phyloP scores from a whole-genome alignment of 225 moss, liverwort and hornwort genomes.

The Polytrichum commune region DNA sequence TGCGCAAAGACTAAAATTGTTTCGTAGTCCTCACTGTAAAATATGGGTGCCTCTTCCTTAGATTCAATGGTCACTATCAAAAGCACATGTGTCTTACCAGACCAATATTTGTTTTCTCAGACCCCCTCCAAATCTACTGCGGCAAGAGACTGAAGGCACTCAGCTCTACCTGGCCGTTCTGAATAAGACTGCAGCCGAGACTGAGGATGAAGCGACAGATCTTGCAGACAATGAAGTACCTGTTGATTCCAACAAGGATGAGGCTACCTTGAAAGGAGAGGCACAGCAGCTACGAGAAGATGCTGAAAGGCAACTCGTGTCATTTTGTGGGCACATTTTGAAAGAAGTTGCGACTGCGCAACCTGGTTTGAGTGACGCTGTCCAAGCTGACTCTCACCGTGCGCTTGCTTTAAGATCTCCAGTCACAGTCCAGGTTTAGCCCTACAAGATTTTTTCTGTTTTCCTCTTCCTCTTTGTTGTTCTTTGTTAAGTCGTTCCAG shows the following conservation, averaged over 20 bases:
- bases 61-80: too few relatives aligned
- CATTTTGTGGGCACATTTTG: conserved; percentile 86
- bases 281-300: conserved; percentile 75
- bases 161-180: conserved; percentile 85
- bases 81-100: too few relatives aligned
- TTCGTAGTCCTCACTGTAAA: too few relatives aligned
- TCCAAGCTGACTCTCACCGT: conserved; percentile 84
- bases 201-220: conserved; percentile 27
- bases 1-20: too few relatives aligned
- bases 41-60: too few relatives aligned
- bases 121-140: conserved; percentile 89
- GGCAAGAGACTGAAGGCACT: conserved; percentile 92
- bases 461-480: not conserved
- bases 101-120: conserved; percentile 25
- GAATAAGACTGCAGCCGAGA: conserved; percentile 43
- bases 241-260: conserved; percentile 23
- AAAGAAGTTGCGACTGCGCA: conserved; percentile 85
- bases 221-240: conserved; percentile 21
- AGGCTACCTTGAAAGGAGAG: conserved; percentile 44
- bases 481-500: too few relatives aligned
- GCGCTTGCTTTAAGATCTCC: conserved; percentile 81
- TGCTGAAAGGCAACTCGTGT: conserved; percentile 84
- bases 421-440: conserved; percentile 80
- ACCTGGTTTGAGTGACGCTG: conserved; percentile 71
- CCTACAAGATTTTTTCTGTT: not conserved